These are phyloP conservation scores for Penicillium sp. DNA, from an alignment of 2,329 filamentous ascomycete genomes.

Conservation along the genomic window DNA sequence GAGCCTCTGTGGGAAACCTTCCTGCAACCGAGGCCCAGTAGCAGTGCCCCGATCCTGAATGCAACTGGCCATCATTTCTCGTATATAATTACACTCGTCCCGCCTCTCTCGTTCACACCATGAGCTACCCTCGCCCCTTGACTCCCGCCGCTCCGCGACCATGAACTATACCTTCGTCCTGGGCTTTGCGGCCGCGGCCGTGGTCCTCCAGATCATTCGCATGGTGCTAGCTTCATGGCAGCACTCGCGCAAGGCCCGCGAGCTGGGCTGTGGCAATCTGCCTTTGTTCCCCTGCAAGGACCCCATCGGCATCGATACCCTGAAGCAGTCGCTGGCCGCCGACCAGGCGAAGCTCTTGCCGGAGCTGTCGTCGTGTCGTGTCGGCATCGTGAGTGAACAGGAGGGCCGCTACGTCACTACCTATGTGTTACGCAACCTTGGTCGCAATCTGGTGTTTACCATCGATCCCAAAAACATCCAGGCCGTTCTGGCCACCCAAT, in stretches of 20 bases:
- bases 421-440: constrained; percentile 34
- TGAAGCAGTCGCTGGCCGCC: constrained; percentile 32
- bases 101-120: background rate
- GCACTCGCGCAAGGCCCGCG: constrained; percentile 36
- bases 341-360: constrained; percentile 37
- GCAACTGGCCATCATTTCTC: background rate
- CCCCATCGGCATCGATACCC: constrained; percentile 34
- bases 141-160: constrained; percentile 6
- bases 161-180: constrained; percentile 33
- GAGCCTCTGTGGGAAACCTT: background rate
- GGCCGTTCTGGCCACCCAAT: constrained; percentile 82
- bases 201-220: constrained; percentile 34
- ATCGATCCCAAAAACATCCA: constrained; percentile 71
- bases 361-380: constrained; percentile 26
- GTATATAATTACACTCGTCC: constrained; percentile 3
- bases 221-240: constrained; percentile 32
- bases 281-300: constrained; percentile 38
- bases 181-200: constrained; percentile 32
- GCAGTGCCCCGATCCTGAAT: background rate
- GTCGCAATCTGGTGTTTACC: constrained; percentile 37
- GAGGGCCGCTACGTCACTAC: constrained; percentile 37
- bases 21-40: constrained; percentile 12
- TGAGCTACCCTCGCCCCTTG: background rate
- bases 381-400: constrained; percentile 29
- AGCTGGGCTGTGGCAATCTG: constrained; percentile 32